Evolutionary conservation across 2,329 filamentous ascomycete genomes (phyloP).

Genomic region (Aspergillus pseudoviridinutans): DNA sequence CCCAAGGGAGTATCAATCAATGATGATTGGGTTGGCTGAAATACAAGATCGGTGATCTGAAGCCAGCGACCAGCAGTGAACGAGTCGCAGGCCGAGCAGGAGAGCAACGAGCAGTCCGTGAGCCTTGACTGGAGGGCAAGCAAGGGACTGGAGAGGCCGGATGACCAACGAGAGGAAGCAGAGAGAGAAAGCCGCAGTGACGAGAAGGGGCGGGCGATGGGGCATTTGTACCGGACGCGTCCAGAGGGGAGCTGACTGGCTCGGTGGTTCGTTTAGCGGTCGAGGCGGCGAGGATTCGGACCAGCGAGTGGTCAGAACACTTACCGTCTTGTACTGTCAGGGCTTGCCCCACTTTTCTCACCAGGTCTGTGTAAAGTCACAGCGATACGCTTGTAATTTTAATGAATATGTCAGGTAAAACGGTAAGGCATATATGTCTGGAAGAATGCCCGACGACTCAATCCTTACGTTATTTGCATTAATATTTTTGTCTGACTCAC

Average conservation of each 20-base stretch:
- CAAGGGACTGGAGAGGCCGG: conserved; percentile 26
- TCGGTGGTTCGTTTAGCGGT: conserved; percentile 16
- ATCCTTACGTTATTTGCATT: not conserved
- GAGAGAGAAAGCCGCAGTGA: conserved; percentile 33
- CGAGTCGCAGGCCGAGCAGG: conserved; percentile 2
- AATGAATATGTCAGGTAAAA: not conserved
- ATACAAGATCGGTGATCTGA: conserved; percentile 15
- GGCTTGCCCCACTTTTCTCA: conserved; percentile 13
- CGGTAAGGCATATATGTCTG: not conserved
- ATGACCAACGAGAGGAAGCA: conserved; percentile 42
- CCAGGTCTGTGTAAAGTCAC: not conserved
- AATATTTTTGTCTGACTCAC: not conserved
- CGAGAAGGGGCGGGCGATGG: conserved; percentile 35
- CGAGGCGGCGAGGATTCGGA: conserved; percentile 13
- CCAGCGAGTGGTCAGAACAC: conserved; percentile 11
- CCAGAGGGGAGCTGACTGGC: conserved; percentile 23
- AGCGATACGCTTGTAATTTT: not conserved
- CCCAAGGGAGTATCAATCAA: conserved; percentile 10
- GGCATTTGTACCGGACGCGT: conserved; percentile 37
- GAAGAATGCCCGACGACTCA: not conserved
- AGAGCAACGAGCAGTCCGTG: conserved; percentile 19
- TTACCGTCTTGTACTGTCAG: conserved; percentile 15
- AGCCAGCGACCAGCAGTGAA: conserved; percentile 19
- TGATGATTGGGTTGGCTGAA: conserved; percentile 18
- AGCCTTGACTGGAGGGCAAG: conserved; percentile 24